Evolutionary conservation across 352 stramenopile species (phyloP).

Genomic region (Globisporangium nagaii): DNA sequence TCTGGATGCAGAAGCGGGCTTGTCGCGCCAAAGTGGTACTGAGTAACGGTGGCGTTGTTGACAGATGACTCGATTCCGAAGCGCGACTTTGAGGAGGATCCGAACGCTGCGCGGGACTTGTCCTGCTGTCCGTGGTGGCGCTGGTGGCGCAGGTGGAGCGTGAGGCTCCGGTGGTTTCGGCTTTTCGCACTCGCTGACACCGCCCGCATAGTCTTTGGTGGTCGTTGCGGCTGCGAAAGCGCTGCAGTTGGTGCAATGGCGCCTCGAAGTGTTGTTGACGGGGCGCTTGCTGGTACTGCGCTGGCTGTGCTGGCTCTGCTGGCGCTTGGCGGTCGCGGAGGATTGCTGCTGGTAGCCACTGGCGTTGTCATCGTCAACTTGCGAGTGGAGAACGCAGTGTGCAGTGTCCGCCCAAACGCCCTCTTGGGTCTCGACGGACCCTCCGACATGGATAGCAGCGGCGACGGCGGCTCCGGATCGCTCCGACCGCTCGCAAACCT

Average conservation of each 20-base stretch:
- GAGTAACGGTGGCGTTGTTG: neutral
- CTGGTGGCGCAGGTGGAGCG: neutral
- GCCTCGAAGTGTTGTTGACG: neutral
- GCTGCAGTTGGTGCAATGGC: neutral
- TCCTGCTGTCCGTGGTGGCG: neutral
- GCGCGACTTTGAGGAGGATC: conserved; percentile 23
- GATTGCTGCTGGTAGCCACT: neutral
- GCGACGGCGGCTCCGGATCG: neutral
- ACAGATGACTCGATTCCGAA: conserved; percentile 12
- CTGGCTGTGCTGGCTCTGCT: neutral
- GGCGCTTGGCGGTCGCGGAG: neutral
- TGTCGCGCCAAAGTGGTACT: no score
- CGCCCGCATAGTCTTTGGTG: neutral
- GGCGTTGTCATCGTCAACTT: neutral
- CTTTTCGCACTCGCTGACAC: neutral
- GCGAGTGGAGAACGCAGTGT: conserved; percentile 2
- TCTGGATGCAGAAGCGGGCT: conserved; percentile 32
- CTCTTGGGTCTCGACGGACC: conserved; percentile 19
- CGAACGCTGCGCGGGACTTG: conserved; percentile 16
- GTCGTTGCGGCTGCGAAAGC: neutral
- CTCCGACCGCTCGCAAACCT: neutral
- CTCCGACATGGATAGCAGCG: neutral
- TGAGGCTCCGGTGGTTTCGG: neutral
- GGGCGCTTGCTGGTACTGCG: no score
- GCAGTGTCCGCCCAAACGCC: conserved; percentile 16